phyloP scores from a whole-genome alignment of 768 basidiomycete genomes.

The Holtermanniella nyarrowii region DNA sequence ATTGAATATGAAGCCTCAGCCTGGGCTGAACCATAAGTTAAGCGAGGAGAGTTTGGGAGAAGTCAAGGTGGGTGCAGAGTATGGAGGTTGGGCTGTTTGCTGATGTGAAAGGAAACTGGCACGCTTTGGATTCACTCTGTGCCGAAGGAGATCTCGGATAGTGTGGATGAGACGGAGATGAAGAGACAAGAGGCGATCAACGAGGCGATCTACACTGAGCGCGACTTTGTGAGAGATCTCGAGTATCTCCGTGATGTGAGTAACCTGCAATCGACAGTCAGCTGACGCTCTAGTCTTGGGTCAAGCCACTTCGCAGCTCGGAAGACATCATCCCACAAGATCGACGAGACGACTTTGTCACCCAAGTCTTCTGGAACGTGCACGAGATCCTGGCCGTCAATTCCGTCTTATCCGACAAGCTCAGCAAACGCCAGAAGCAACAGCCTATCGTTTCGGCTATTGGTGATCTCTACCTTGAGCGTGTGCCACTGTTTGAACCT shows the following conservation, averaged over 20 bases:
- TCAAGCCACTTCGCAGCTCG: constrained; percentile 66
- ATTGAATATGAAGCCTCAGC: constrained; percentile 86
- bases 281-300: constrained; percentile 58
- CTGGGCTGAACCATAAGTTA: constrained; percentile 73
- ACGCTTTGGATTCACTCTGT: constrained; percentile 95
- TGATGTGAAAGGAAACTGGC: constrained; percentile 56
- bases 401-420: constrained; percentile 76
- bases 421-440: constrained; percentile 89
- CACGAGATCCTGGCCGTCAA: constrained; percentile 88
- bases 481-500: constrained; percentile 75
- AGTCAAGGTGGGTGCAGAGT: constrained; percentile 49
- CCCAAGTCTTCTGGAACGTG: constrained; percentile 97
- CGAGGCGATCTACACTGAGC: constrained; percentile 85
- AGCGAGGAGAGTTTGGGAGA: constrained; percentile 74
- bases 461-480: constrained; percentile 80
- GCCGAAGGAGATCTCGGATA: constrained; percentile 83
- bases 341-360: constrained; percentile 71
- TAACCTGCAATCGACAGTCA: constrained; percentile 1
- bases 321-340: constrained; percentile 62
- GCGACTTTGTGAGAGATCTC: constrained; percentile 95
- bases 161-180: constrained; percentile 86
- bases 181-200: constrained; percentile 96
- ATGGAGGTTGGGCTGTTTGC: background rate
- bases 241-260: constrained; percentile 92
- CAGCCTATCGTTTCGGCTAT: constrained; percentile 87